Base-by-base conservation (phyloP, 78 protist genomes). In the Ministeria vibrans region DNA sequence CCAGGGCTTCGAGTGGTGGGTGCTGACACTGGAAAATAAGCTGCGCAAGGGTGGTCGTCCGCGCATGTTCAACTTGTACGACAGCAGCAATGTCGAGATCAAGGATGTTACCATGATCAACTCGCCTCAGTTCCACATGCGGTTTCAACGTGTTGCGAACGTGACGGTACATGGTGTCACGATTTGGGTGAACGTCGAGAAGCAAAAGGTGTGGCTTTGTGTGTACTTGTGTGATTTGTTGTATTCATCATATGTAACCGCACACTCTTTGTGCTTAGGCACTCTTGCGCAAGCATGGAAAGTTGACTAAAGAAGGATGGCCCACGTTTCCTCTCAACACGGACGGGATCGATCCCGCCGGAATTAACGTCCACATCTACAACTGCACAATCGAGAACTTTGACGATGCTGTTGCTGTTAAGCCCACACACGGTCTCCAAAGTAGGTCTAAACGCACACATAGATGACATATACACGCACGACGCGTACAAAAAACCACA, bases 311-410 rank as follows among this genome's bases (percentile, higher is more conserved):
- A 25, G 2, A 5, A 23, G 79, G 62, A 23, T 38, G 42, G 44
- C 79, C 79, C 20, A 45, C 62, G 18, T 75, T 75, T 41, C 79
- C 79, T 4, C 66, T 75, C 63, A 75, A 75, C 79, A 75, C 79
- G n/a, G 79, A 75, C 44, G 79, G 79, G 28, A 75, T 75, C 44
- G 79, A 75, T 13, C 55, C 62, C 43, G 66, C 71, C 32, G 79
- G 79, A 15, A 75, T 3, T 15, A 9, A 45, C 27, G 79, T 75
- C 45, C 62, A 27, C 41, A 75, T 75, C 28, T 7, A 75, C 22
- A 55, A 75, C 66, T 11, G 15, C 53, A 41, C 44, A 22, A 75
- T 75, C 11, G 4, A 4, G 22, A 75, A 75, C 66, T 75, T 45
- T 45, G 79, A 75, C 28, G 79, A 75, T 13, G 79, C 79, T 28